phyloP scores from a whole-genome alignment of 2,329 filamentous ascomycete species.

The Penicillium sp. region DNA sequence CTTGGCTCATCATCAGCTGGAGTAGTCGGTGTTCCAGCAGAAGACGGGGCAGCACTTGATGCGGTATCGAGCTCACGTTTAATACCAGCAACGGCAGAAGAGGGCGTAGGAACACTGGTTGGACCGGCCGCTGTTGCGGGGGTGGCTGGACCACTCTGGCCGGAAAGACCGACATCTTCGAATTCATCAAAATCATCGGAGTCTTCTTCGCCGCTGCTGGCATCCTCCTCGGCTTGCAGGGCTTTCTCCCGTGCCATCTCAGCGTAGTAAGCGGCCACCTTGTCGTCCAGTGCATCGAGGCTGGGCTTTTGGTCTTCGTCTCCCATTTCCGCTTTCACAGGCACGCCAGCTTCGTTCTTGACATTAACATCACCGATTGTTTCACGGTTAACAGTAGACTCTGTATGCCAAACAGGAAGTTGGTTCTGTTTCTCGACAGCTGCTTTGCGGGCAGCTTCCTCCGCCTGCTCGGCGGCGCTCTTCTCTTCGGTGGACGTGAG shows the following conservation, averaged over 20 bases:
- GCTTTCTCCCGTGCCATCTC: slow-evolving; percentile 47
- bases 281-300: slow-evolving; percentile 46
- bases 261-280: slow-evolving; percentile 48
- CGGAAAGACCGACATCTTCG: slow-evolving; percentile 45
- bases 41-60: slow-evolving; percentile 41
- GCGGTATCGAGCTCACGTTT: slow-evolving; percentile 42
- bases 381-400: slow-evolving; percentile 46
- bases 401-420: slow-evolving; percentile 55
- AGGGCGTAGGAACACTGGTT: slow-evolving; percentile 27
- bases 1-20: slow-evolving; percentile 41
- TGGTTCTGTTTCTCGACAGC: slow-evolving; percentile 53
- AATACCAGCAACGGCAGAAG: slow-evolving; percentile 27
- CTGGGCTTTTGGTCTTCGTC: slow-evolving; percentile 46
- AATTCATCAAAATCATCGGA: slow-evolving; percentile 46
- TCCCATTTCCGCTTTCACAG: slow-evolving; percentile 41
- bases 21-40: slow-evolving; percentile 37
- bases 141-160: slow-evolving; percentile 36
- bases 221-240: slow-evolving; percentile 42
- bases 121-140: slow-evolving; percentile 30
- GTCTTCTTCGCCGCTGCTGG: slow-evolving; percentile 41
- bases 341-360: slow-evolving; percentile 33
- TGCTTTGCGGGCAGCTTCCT: slow-evolving; percentile 49
- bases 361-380: slow-evolving; percentile 24
- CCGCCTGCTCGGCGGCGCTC: slow-evolving; percentile 50
- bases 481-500: slow-evolving; percentile 52